phyloP scores from a whole-genome alignment of 1,139 yeast species.

The Blastobotrys capitulatus region DNA sequence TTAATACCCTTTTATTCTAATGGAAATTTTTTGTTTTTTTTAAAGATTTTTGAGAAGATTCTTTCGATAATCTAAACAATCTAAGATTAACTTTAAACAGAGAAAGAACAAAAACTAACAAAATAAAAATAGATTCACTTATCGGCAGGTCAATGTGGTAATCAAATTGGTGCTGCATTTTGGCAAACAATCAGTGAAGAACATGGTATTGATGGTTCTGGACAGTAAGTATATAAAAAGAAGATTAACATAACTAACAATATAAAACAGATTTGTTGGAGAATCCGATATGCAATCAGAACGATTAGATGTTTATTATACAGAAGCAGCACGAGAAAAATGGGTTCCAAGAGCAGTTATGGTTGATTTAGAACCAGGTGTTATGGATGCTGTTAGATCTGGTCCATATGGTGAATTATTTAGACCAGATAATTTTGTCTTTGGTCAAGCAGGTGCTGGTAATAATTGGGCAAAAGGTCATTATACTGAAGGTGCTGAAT shows the following conservation, averaged over 20 bases:
- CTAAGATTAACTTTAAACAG: background rate
- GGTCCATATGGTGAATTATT: constrained; percentile 76
- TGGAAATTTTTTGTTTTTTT: constrained; percentile 15
- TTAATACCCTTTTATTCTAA: background rate
- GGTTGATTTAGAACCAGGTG: constrained; percentile 91
- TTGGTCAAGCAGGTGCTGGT: constrained; percentile 90
- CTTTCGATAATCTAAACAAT: too few relatives aligned
- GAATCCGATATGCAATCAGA: constrained; percentile 39
- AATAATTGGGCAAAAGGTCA: constrained; percentile 97
- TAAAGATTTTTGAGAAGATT: too few relatives aligned
- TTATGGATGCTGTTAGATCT: constrained; percentile 76
- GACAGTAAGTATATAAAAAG: constrained; percentile 31
- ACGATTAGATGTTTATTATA: constrained; percentile 49
- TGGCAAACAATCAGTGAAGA: constrained; percentile 98
- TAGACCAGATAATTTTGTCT: constrained; percentile 86
- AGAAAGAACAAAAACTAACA: background rate
- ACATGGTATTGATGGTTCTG: constrained; percentile 86
- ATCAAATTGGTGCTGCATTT: constrained; percentile 97
- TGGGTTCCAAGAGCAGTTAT: constrained; percentile 92
- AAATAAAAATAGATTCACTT: constrained; percentile 68
- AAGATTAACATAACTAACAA: constrained; percentile 11
- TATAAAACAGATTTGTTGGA: constrained; percentile 24
- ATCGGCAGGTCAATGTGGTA: constrained; percentile 99
- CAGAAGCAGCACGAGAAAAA: constrained; percentile 57
- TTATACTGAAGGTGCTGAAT: constrained; percentile 93